These are phyloP conservation scores for Cladophialophora yegresii DNA, from an alignment of 2,329 filamentous ascomycete genomes.

Conservation along the genomic window DNA sequence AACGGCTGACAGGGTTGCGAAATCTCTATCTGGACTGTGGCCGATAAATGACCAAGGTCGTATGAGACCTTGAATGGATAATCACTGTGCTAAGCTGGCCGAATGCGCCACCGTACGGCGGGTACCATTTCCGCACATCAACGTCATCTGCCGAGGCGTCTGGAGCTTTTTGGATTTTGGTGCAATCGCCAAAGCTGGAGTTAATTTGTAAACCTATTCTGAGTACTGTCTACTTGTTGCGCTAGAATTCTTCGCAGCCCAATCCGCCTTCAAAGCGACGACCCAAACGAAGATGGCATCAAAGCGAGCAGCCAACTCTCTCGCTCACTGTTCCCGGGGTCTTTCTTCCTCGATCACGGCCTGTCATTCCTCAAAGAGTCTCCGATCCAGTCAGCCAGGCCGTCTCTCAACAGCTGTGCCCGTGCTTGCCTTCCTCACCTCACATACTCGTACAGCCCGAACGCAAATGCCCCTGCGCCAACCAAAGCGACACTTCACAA, in stretches of 20 bases:
- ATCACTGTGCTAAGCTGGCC: background rate
- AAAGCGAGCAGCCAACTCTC: background rate
- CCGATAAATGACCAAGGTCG: too few species aligned
- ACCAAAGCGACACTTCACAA: conserved; percentile 31
- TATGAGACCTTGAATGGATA: too few species aligned
- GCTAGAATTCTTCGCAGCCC: background rate
- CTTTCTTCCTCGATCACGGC: background rate
- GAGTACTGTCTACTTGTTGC: background rate
- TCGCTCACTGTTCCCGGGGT: background rate
- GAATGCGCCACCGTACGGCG: conserved; percentile 1
- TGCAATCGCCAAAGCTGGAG: too few species aligned
- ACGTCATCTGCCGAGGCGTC: conserved; percentile 7
- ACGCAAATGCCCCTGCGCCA: conserved; percentile 19
- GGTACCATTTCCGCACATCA: background rate
- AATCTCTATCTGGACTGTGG: too few species aligned
- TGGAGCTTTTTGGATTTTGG: background rate
- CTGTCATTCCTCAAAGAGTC: background rate
- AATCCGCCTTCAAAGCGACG: background rate
- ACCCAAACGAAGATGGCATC: background rate
- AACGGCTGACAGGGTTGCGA: too few species aligned
- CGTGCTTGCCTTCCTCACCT: background rate
- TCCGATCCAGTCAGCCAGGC: background rate
- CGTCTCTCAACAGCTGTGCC: background rate
- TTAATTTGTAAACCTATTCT: too few species aligned
- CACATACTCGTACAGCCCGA: background rate